Percentiles rank a stretch among this genome's conserved stretches.
Evolutionary conservation across 1,139 yeast genomes (phyloP).

Genomic region (Debaryomyces psychrophilus): DNA sequence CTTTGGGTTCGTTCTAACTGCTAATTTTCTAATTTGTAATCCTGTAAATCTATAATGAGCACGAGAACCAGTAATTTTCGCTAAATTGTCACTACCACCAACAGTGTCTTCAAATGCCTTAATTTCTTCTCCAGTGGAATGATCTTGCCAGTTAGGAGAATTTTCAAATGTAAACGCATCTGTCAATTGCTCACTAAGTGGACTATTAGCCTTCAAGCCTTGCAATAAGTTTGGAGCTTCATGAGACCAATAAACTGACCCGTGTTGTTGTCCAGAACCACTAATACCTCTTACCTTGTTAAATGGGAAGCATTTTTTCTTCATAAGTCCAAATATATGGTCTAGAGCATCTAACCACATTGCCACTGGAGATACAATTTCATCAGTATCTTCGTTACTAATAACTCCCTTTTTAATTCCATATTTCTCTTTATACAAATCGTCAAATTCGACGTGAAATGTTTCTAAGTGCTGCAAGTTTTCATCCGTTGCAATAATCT

Average conservation of each 20-base stretch:
- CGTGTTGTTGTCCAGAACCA: conserved; percentile 94
- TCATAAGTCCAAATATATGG: conserved; percentile 59
- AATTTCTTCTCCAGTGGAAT: conserved; percentile 76
- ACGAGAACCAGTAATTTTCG: conserved; percentile 76
- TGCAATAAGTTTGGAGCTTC: conserved; percentile 46
- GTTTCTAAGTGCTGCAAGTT: conserved; percentile 56
- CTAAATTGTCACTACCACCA: conserved; percentile 68
- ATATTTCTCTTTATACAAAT: conserved; percentile 57
- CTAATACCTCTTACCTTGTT: conserved; percentile 65
- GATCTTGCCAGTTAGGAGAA: conserved; percentile 96
- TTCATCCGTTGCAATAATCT: conserved; percentile 67
- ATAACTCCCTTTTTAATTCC: conserved; percentile 73
- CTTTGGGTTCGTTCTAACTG: conserved; percentile 52
- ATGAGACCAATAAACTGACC: conserved; percentile 78
- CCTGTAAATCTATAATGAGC: conserved; percentile 94
- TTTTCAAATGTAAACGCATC: conserved; percentile 60
- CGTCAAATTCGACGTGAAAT: conserved; percentile 73
- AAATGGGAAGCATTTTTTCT: conserved; percentile 57
- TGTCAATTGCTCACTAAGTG: conserved; percentile 49
- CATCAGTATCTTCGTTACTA: conserved; percentile 52
- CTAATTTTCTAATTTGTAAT: conserved; percentile 78
- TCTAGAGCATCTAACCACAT: conserved; percentile 92
- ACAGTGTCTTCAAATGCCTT: conserved; percentile 59
- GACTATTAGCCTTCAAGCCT: conserved; percentile 24
- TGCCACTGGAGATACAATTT: conserved; percentile 75